These are phyloP conservation scores for Thinopyrum elongatum DNA, from an alignment of 176 grass and related monocot genomes.

Conservation along the genomic window DNA sequence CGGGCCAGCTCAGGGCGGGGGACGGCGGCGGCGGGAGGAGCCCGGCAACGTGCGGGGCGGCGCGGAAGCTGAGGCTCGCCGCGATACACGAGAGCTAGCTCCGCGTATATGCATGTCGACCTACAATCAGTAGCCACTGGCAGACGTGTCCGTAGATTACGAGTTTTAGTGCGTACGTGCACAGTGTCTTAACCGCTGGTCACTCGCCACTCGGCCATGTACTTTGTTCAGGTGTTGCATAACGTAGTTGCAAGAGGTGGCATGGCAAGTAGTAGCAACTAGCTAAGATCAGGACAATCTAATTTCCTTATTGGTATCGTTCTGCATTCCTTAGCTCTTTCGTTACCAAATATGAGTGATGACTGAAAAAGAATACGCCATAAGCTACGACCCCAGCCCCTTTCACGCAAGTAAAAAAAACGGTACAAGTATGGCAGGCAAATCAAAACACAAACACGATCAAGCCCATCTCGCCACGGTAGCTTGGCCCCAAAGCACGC, in stretches of 20 bases:
- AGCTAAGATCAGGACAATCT: background rate
- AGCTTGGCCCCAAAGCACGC: background rate
- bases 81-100: conserved; percentile 37
- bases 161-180: background rate
- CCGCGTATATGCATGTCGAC: background rate
- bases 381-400: background rate
- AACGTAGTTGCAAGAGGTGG: conserved; percentile 12
- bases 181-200: background rate
- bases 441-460: background rate
- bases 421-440: background rate
- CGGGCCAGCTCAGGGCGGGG: background rate
- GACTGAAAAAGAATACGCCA: background rate
- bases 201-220: conserved; percentile 23
- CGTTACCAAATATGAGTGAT: background rate
- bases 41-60: conserved; percentile 5
- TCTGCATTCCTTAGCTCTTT: background rate
- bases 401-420: background rate
- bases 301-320: background rate
- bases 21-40: background rate
- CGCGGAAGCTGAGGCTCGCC: conserved; percentile 23
- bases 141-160: background rate
- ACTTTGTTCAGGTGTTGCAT: background rate
- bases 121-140: background rate
- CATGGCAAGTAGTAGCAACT: too few species aligned
- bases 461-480: background rate